Evolutionary conservation across 202 grass and related monocot genomes (phyloP).

Genomic region (Zizania palustris): DNA sequence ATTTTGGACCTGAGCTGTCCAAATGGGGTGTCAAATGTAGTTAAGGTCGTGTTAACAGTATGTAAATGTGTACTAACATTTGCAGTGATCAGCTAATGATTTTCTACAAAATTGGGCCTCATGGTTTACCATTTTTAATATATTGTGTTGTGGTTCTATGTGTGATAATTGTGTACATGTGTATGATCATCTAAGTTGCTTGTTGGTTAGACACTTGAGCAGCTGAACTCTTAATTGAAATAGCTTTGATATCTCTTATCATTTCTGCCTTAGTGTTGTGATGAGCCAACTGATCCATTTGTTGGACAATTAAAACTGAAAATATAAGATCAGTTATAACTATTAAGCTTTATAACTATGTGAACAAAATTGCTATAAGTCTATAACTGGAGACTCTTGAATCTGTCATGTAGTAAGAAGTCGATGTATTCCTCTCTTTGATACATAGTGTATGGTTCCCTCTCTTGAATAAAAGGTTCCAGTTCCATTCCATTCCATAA

Average conservation of each 20-base stretch:
- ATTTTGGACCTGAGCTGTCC: background rate
- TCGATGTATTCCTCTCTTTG: constrained; percentile 4
- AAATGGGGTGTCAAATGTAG: constrained; percentile 23
- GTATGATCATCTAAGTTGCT: background rate
- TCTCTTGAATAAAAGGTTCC: background rate
- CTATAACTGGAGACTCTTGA: background rate
- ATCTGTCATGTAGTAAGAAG: background rate
- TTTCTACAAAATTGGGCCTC: constrained; percentile 8
- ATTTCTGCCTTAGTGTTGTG: background rate
- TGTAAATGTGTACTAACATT: constrained; percentile 44
- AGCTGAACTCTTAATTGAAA: background rate
- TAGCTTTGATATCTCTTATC: background rate
- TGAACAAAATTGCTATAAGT: background rate
- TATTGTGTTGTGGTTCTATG: background rate
- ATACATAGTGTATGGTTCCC: background rate
- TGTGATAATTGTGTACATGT: background rate
- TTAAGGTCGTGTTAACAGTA: constrained; percentile 41
- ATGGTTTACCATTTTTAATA: background rate
- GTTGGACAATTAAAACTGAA: background rate
- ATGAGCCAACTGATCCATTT: background rate
- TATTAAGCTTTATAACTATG: background rate
- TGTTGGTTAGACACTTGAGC: background rate
- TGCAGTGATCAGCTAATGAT: background rate
- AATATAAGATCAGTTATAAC: background rate
- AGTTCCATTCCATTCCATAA: background rate